These are phyloP conservation scores for Termitomyces sp. DNA, from an alignment of 768 basidiomycete genomes.

Conservation along the genomic window DNA sequence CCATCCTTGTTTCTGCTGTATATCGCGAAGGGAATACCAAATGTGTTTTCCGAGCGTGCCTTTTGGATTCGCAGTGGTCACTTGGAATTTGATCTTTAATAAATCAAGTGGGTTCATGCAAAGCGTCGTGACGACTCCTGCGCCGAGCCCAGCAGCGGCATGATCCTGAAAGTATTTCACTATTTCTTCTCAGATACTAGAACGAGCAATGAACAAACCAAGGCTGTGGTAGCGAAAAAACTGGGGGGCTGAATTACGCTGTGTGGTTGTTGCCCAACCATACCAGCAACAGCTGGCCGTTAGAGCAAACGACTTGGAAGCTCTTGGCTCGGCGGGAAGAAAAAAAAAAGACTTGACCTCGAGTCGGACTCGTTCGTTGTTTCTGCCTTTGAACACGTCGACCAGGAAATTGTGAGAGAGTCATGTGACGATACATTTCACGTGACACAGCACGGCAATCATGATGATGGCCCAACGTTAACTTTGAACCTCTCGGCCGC, in stretches of 20 bases:
- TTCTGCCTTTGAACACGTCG: background rate
- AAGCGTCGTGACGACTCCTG: conserved; percentile 86
- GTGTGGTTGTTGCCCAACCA: conserved; percentile 17
- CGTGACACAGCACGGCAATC: no score
- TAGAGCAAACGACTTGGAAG: background rate
- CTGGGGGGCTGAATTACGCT: conserved; percentile 33
- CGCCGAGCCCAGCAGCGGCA: conserved; percentile 89
- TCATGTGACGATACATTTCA: background rate
- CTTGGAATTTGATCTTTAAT: conserved; percentile 91
- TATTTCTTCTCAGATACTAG: background rate
- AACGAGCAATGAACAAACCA: conserved; percentile 25
- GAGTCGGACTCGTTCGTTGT: background rate
- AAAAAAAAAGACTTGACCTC: background rate
- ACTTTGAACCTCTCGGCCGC: no score
- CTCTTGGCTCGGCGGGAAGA: background rate
- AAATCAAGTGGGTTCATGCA: conserved; percentile 98
- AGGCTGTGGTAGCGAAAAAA: conserved; percentile 45
- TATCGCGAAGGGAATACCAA: conserved; percentile 66
- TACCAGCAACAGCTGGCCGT: conserved; percentile 24
- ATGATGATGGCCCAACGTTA: no score
- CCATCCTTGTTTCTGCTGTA: conserved; percentile 73
- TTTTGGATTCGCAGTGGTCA: conserved; percentile 59
- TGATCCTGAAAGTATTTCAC: conserved; percentile 60
- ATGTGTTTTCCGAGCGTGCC: conserved; percentile 70
- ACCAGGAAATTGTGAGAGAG: background rate